A percentile compares a stretch with the other conserved stretches of the same genome.
Conservation (phyloP, 441 rosid genomes). For the Hura crepitans region DNA sequence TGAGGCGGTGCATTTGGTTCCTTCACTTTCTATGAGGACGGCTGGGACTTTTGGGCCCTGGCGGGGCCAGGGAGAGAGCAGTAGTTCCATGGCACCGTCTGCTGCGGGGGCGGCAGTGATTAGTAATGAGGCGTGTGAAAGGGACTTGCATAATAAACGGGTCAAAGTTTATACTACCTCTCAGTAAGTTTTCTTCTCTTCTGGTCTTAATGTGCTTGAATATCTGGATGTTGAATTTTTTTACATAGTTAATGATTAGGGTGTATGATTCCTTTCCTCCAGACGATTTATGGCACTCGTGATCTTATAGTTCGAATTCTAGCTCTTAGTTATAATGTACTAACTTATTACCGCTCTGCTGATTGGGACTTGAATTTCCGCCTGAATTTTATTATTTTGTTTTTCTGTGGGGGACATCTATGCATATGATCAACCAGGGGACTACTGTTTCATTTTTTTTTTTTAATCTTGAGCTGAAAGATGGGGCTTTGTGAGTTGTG, state of each 20-base stretch:
- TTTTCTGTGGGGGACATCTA: not conserved
- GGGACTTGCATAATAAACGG: constrained; percentile 71
- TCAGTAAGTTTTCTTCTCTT: constrained; percentile 44
- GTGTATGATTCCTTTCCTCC: not conserved
- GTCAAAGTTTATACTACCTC: constrained; percentile 56
- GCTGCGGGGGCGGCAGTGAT: constrained; percentile 25
- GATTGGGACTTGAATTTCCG: not conserved
- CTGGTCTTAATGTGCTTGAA: not conserved
- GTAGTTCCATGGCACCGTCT: constrained; percentile 34
- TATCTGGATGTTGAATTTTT: not conserved
- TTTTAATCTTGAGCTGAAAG: not conserved
- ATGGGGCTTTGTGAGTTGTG: not conserved
- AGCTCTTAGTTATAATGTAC: not conserved
- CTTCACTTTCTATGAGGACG: constrained; percentile 23
- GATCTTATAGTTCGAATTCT: not conserved
- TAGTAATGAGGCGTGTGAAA: constrained; percentile 36
- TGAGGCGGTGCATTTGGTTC: constrained; percentile 13
- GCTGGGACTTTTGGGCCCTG: constrained; percentile 21
- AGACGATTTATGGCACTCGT: not conserved
- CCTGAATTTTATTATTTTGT: not conserved
- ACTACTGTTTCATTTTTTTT: not conserved
- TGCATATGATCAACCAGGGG: not conserved
- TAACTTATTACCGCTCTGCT: not conserved
- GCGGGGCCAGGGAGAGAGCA: constrained; percentile 52
- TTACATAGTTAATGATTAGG: not conserved